phyloP scores from a whole-genome alignment of 139 green algal genomes.

The Chlamydomonas applanata region DNA sequence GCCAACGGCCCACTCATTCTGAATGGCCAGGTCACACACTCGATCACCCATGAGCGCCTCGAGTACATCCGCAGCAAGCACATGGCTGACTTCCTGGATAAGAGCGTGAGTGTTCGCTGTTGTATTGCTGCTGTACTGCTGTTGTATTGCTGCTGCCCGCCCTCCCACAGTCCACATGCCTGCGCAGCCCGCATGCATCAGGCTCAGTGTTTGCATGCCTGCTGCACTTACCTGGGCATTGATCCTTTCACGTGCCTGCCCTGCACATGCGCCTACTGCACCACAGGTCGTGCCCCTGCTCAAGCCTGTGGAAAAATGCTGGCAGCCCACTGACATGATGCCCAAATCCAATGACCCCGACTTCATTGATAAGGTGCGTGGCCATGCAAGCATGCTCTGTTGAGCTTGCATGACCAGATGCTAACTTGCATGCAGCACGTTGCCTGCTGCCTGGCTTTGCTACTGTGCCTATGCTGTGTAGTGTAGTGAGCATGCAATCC shows the following conservation, averaged over 20 bases:
- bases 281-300: conserved; percentile 74
- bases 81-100: conserved; percentile 58
- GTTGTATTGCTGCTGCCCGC: no score
- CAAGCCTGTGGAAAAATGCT: conserved; percentile 82
- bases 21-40: conserved; percentile 72
- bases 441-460: no score
- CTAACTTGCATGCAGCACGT: no score
- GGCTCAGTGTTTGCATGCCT: no score
- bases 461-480: no score
- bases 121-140: no score
- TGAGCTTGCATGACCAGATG: no score
- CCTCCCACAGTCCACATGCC: no score
- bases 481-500: no score
- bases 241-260: no score
- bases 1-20: conserved; percentile 63
- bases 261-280: not conserved
- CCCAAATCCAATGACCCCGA: conserved; percentile 77
- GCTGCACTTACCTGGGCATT: no score
- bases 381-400: not conserved
- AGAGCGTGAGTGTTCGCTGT: conserved; percentile 43
- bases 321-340: conserved; percentile 97
- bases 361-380: conserved; percentile 86
- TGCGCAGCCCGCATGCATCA: no score
- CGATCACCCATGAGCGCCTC: conserved; percentile 58
- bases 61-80: conserved; percentile 56